A percentile compares a stretch with the other conserved stretches of the same genome.
phyloP scores from a whole-genome alignment of 1,284 basidiomycete species.

The Ustilago loliicola region DNA sequence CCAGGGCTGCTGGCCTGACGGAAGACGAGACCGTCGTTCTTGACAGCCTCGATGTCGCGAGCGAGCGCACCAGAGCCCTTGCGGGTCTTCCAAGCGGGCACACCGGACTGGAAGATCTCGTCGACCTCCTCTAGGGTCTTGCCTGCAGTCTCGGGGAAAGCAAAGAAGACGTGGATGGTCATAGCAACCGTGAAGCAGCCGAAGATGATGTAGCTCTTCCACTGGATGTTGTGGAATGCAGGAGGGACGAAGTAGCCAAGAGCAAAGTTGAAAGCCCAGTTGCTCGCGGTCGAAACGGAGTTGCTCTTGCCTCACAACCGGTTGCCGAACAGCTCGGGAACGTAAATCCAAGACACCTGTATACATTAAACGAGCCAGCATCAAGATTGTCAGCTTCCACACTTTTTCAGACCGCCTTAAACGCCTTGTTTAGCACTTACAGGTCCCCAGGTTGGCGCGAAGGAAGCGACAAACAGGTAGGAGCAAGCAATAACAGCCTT shows the following conservation, averaged over 20 bases:
- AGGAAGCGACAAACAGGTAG: slow-evolving; percentile 53
- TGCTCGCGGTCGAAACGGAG: slow-evolving; percentile 31
- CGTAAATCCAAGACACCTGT: slow-evolving; percentile 29
- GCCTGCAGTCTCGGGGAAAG: slow-evolving; percentile 46
- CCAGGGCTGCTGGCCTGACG: slow-evolving; percentile 11
- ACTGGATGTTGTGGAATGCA: slow-evolving; percentile 44
- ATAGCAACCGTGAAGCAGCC: slow-evolving; percentile 40
- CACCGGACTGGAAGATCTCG: slow-evolving; percentile 28
- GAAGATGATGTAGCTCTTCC: slow-evolving; percentile 52
- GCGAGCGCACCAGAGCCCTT: slow-evolving; percentile 15
- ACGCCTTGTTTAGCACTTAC: background rate
- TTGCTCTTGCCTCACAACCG: slow-evolving; percentile 41
- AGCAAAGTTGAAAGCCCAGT: slow-evolving; percentile 45
- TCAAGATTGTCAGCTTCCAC: too few relatives aligned
- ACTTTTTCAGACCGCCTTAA: too few relatives aligned
- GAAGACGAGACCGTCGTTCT: slow-evolving; percentile 8
- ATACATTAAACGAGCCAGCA: too few relatives aligned
- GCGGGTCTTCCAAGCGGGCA: slow-evolving; percentile 30
- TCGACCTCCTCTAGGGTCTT: slow-evolving; percentile 43
- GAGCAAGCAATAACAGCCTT: slow-evolving; percentile 51
- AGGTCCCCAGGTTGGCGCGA: slow-evolving; percentile 39
- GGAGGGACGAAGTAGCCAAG: slow-evolving; percentile 44
- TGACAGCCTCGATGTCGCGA: slow-evolving; percentile 24
- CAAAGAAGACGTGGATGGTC: slow-evolving; percentile 45
- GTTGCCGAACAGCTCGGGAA: slow-evolving; percentile 39